Evolutionary conservation across 208 protist species (phyloP).

Genomic region (Angomonas desouzai): DNA sequence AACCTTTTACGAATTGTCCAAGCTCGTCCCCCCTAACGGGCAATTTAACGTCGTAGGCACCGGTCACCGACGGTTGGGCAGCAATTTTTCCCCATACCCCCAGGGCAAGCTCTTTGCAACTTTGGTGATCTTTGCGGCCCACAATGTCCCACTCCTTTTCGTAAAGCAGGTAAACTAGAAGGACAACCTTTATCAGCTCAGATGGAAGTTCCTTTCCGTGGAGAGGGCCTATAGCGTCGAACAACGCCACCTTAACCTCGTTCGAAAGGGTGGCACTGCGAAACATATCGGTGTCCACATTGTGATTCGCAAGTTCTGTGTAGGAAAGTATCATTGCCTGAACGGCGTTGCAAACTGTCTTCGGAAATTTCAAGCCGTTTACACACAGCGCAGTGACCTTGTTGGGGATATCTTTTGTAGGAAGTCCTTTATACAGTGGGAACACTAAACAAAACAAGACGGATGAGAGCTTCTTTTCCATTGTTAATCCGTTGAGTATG

Average conservation of each 20-base stretch:
- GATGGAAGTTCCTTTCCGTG: conserved; percentile 48
- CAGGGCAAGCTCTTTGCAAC: conserved; percentile 11
- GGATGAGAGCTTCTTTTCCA: conserved; percentile 21
- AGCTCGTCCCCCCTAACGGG: conserved; percentile 73
- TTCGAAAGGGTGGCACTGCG: conserved; percentile 11
- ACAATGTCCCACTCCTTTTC: conserved; percentile 23
- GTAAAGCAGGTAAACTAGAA: conserved; percentile 50
- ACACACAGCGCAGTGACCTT: conserved; percentile 63
- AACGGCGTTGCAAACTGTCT: conserved; percentile 40
- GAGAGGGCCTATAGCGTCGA: conserved; percentile 45
- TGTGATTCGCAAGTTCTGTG: conserved; percentile 31
- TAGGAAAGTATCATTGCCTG: conserved; percentile 66
- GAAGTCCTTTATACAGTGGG: conserved; percentile 29
- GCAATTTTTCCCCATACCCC: conserved; percentile 33
- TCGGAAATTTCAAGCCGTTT: conserved; percentile 76
- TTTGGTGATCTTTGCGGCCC: not conserved
- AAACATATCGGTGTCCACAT: conserved; percentile 24
- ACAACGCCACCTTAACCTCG: conserved; percentile 36
- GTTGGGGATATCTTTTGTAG: conserved; percentile 27
- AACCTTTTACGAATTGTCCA: conserved; percentile 25
- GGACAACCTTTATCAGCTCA: conserved; percentile 47
- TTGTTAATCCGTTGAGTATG: not conserved
- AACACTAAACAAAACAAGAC: conserved; percentile 35
- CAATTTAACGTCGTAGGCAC: conserved; percentile 34
- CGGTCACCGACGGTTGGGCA: conserved; percentile 35